These are phyloP conservation scores for Neonectria hederae DNA, from an alignment of 2,329 filamentous ascomycete species.

Conservation along the genomic window DNA sequence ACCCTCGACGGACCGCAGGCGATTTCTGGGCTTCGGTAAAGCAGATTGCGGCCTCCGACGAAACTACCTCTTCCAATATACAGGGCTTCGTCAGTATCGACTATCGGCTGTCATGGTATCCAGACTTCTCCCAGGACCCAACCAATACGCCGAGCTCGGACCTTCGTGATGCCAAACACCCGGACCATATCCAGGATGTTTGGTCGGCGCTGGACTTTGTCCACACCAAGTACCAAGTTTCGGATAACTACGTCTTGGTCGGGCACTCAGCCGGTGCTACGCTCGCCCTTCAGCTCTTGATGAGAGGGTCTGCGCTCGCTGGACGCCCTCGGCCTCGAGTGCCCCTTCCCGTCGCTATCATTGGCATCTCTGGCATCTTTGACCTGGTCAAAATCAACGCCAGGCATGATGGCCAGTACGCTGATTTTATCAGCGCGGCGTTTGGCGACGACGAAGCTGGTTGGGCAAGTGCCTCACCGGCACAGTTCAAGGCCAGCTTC, in stretches of 20 bases:
- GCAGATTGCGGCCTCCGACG: slow-evolving; percentile 48
- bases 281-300: slow-evolving; percentile 68
- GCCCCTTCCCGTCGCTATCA: slow-evolving; percentile 60
- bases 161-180: slow-evolving; percentile 61
- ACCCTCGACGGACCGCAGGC: slow-evolving; percentile 59
- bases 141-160: slow-evolving; percentile 38
- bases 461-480: slow-evolving; percentile 68
- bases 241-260: slow-evolving; percentile 63
- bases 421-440: slow-evolving; percentile 65
- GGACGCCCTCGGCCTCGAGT: slow-evolving; percentile 37
- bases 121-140: slow-evolving; percentile 53
- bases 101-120: slow-evolving; percentile 67
- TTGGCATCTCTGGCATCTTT: slow-evolving; percentile 74
- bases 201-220: slow-evolving; percentile 61
- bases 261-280: slow-evolving; percentile 73
- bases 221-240: slow-evolving; percentile 55
- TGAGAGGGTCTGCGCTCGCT: slow-evolving; percentile 50
- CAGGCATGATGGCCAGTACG: slow-evolving; percentile 60
- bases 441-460: slow-evolving; percentile 63
- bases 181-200: slow-evolving; percentile 68
- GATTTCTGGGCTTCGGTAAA: slow-evolving; percentile 58
- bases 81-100: slow-evolving; percentile 71
- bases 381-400: slow-evolving; percentile 65
- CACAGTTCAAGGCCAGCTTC: slow-evolving; percentile 54
- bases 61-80: slow-evolving; percentile 50